Base-by-base conservation (phyloP, 495 filamentous ascomycete species). In the Bacidia gigantensis region DNA sequence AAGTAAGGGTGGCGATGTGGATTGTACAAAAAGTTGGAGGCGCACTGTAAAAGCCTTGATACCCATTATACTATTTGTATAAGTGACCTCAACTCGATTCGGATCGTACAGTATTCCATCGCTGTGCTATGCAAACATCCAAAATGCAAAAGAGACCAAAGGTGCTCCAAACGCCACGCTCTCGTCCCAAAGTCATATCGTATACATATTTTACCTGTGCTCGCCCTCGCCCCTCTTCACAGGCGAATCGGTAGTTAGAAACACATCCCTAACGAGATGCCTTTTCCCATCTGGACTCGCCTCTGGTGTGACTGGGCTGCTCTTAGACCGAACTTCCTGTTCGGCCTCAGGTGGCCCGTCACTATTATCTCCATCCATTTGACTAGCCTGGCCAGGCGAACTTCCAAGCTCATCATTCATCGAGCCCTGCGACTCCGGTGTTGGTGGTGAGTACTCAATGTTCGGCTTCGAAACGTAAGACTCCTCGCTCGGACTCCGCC, bases 1-100 rank as follows among this genome's bases (percentile, higher is more conserved):
- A 84, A 62, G 93, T 99, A 25, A 77, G 86, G 51, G 66, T 94
- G 44, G 86, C 88, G 2, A 88, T 97, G 85, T 88, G 86, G 87
- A 81, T 96, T 64, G 84, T 87, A 2, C 72, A 76, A 64, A 71
- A 81, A 52, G 72, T 86, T 23, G 84, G 84, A 1, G 84, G 84
- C 3, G 81, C 81, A 12, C 68, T 88, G 26, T 86, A 63, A 68
- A 46, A 26, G 32, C 25, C 32, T 46, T 66, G 29, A 51, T 51
- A 51, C 49, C 55, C 63, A n/a, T n/a, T n/a, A n/a, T n/a, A n/a
- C 57, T 35, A 67, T 44, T 17, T 10, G 23, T 12, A 9, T 17
- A 44, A 44, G 11, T 2, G 7, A 11, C 2, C 41, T n/a, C 23
- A 5, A 3, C 11, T 39, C 35, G 11, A 10, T 10, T 39, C n/a